A percentile compares a stretch with the other conserved stretches of the same genome.
Evolutionary conservation across 805 yeast species (phyloP).

Genomic region (Groenewaldozyma salmanticensis): DNA sequence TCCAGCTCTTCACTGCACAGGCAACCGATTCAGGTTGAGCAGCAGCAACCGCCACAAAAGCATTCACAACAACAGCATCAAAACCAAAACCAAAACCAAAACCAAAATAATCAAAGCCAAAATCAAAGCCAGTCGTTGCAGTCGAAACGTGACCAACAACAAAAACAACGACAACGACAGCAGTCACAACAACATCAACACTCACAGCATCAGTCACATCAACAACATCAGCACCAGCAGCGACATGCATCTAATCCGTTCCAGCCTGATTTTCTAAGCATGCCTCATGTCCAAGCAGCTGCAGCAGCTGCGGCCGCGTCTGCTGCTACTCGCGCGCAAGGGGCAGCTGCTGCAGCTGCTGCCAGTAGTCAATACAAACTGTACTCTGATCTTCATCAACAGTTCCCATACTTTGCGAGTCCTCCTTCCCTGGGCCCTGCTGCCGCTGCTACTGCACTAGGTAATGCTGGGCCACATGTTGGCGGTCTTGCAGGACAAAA

Average conservation of each 20-base stretch:
- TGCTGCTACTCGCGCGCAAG: slow-evolving; percentile 2
- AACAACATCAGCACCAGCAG: not conserved
- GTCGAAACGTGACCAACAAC: too few relatives aligned
- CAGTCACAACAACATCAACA: too few relatives aligned
- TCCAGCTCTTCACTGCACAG: slow-evolving; percentile 49
- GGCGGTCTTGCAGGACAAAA: not conserved
- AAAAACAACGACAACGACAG: too few relatives aligned
- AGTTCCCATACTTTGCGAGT: not conserved
- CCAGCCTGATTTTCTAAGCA: slow-evolving; percentile 17
- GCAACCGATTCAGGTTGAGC: slow-evolving; percentile 39
- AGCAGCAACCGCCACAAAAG: slow-evolving; percentile 12
- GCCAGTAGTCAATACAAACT: not conserved
- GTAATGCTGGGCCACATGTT: not conserved
- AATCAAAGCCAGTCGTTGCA: not conserved
- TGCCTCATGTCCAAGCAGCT: slow-evolving; percentile 8
- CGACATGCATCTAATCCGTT: slow-evolving; percentile 7
- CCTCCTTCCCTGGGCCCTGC: not conserved
- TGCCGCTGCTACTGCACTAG: not conserved
- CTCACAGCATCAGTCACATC: too few relatives aligned
- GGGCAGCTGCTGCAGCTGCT: slow-evolving; percentile 4
- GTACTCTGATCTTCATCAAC: not conserved
- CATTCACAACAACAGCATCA: not conserved
- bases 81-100: slow-evolving; percentile 20
- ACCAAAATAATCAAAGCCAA: slow-evolving; percentile 46
- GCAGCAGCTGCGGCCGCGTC: slow-evolving; percentile 12